Evolutionary conservation across 176 grass and related monocot genomes (phyloP), one percentile per base, ranked within the genome.

Genomic region (Eragrostis curvula): DNA sequence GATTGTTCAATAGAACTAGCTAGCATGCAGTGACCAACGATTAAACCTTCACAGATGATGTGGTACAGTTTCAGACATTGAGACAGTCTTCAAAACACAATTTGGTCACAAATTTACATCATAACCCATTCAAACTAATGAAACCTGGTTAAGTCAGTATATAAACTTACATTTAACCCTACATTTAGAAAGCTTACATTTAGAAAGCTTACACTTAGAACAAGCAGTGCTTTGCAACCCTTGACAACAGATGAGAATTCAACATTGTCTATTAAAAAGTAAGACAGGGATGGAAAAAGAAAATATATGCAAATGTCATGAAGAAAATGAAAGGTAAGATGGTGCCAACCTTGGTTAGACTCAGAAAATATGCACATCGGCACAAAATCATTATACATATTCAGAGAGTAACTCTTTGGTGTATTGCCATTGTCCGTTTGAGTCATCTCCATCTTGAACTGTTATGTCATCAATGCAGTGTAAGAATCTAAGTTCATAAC

Each of bases 371-470:
- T 63, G 74, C 66, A 88, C 89, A 97, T 91, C 51, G 94, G 94
- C 71, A 97, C 91, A 79, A 97, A 94, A 81, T 97, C 94, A 76
- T 92, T 91, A 68, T 90, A 94, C 94, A 97, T 97, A 66, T 97
- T 97, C n/a, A 92, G 65, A 72, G 89, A 88, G 87, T 97, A 97
- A 73, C 91, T 94, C 85, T 86, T 97, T 56, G 91, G 94, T 74
- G 78, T 90, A 81, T 94, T 87, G 16, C 85, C 91, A 74, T 86
- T 89, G 52, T 88, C 80, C 16, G 63, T 64, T 78, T 97, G 89
- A 78, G 89, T 85, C 94, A 97, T 91, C 87, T 97, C 94, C 94
- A 97, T 91, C 87, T 97, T 97, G 82, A 97, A 94, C 91, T 94
- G 91, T 68, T 59, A 78, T 64, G 72, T 43, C 58, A 66, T 75